Conservation (phyloP, 441 rosid genomes). For the Eruca vesicaria region DNA sequence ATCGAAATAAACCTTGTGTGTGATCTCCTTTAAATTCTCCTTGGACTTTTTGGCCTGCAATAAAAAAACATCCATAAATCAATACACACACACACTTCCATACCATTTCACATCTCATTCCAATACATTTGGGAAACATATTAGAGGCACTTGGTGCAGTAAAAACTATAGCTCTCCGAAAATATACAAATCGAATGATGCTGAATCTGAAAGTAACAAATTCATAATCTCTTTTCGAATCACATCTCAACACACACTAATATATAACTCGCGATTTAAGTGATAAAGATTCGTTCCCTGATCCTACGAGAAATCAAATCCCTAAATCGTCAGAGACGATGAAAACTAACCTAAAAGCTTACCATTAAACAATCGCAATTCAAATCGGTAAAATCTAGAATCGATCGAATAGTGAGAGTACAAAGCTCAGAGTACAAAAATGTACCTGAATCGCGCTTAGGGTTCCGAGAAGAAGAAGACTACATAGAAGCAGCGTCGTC, state of each 20-base stretch:
- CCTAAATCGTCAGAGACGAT: background rate
- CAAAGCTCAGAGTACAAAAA: background rate
- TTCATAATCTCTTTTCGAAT: background rate
- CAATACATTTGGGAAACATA: background rate
- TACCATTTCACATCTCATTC: background rate
- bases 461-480: constrained; percentile 46
- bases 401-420: background rate
- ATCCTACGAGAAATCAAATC: background rate
- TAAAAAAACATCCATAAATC: constrained; percentile 6
- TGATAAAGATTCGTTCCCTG: background rate
- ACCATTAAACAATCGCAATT: background rate
- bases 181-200: background rate
- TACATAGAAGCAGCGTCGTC: constrained; percentile 40
- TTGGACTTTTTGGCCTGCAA: constrained; percentile 49
- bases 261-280: background rate
- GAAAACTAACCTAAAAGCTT: background rate
- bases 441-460: constrained; percentile 42
- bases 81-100: constrained; percentile 5
- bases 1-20: constrained; percentile 72
- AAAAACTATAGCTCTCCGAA: constrained; percentile 16
- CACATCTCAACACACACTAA: background rate
- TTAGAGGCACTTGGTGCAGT: background rate
- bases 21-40: constrained; percentile 54
- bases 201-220: background rate
- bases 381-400: background rate